Base-by-base conservation (phyloP, 1,284 basidiomycete genomes). In the Puccinia polysora region DNA sequence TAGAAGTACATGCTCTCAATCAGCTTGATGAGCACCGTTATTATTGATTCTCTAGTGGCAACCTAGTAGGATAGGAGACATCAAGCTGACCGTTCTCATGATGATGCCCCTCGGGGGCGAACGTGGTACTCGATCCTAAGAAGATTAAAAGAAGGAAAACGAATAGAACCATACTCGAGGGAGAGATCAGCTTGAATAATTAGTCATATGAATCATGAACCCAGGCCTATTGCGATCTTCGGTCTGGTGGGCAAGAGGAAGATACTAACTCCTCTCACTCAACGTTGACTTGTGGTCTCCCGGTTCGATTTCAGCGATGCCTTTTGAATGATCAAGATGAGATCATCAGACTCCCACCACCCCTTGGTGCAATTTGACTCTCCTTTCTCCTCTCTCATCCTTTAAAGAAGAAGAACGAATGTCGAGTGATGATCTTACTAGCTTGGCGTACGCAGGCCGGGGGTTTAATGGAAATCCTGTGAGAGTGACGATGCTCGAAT, bases 71-170 rank as follows among this genome's bases (percentile, higher is more conserved):
- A n/a, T n/a, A n/a, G n/a, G n/a, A n/a, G n/a, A n/a, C n/a, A n/a
- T n/a, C n/a, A n/a, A 18, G 10, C 38, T 30, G 36, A 60, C 58
- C 58, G 47, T 60, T 60, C 40, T 60, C 58, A 60, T 28, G 58
- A 45, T 60, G 58, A 45, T 45, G 20, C 23, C 7, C 32, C 30
- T 60, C 58, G 40, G 58, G 58, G 15, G 40, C 58, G 47, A 45
- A 60, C 14, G 58, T 60, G 25, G 58, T 45, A 60, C 58, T 60
- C 15, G 58, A 60, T 60, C 58, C 58, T 60, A 60, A 23, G 47
- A 25, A 43, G 40, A 18, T 8, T 4, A 36, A 36, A 7, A 1
- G 30, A 18, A 20, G 6, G 0, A 36, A 30, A 8, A 56, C 8
- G 32, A n/a, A n/a, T n/a, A n/a, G n/a, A n/a, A n/a, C n/a, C n/a